phyloP scores from a whole-genome alignment of 768 basidiomycete genomes.

The Mrakia frigida region DNA sequence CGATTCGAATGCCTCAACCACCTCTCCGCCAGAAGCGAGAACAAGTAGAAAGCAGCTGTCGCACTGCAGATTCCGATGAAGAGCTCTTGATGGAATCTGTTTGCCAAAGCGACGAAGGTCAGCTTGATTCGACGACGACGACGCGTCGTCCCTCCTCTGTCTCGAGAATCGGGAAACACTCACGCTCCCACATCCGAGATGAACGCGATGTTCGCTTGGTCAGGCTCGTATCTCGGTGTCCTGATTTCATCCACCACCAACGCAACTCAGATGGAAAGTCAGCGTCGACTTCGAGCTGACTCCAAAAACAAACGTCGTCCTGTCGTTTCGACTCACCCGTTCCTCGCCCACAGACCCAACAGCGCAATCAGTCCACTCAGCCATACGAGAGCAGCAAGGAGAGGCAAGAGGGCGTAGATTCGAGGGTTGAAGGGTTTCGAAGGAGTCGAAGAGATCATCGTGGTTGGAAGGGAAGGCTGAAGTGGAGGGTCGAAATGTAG shows the following conservation, averaged over 20 bases:
- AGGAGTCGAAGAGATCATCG: too few relatives aligned
- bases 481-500: too few relatives aligned
- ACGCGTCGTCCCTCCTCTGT: too few relatives aligned
- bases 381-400: slow-evolving; percentile 38
- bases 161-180: too few relatives aligned
- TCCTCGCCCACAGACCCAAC: slow-evolving; percentile 39
- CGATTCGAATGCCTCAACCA: slow-evolving; percentile 47
- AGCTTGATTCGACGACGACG: neutral
- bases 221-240: slow-evolving; percentile 41
- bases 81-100: slow-evolving; percentile 28
- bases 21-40: slow-evolving; percentile 43
- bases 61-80: slow-evolving; percentile 36
- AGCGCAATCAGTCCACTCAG: slow-evolving; percentile 42
- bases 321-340: neutral
- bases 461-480: too few relatives aligned
- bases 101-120: slow-evolving; percentile 1
- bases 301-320: neutral
- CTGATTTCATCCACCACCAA: slow-evolving; percentile 26
- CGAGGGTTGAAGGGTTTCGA: slow-evolving; percentile 1
- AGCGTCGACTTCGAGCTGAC: neutral
- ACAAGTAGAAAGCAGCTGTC: slow-evolving; percentile 42
- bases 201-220: slow-evolving; percentile 41
- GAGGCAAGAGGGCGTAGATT: slow-evolving; percentile 32
- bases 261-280: neutral
- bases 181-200: slow-evolving; percentile 44